Base-by-base conservation (phyloP, 257 asterid species). In the Gentiana straminea region DNA sequence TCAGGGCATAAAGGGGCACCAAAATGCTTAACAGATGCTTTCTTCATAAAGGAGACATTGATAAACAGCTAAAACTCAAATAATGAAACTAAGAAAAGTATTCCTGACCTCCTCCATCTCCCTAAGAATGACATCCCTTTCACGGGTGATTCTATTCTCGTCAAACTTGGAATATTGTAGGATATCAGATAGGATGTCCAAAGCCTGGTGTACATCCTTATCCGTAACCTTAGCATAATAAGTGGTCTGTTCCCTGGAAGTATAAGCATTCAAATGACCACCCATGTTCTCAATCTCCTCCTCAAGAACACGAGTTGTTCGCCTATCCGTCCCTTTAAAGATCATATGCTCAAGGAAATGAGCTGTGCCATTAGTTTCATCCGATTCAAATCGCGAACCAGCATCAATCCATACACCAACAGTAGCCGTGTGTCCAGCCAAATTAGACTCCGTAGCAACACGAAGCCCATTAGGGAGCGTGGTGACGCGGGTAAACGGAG, bases 211-310 rank as follows among this genome's bases (percentile, higher is more conserved):
- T 10, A 88, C 86, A 52, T 88, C 77, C 62, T 60, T 77, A 60
- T 74, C 89, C 74, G 75, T 52, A 55, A 88, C 95, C 59, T 92
- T 92, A 0, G 98, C 98, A 36, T 83, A 85, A 61, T 83, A 92
- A 0, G 95, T 77, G 1, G 98, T 92, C 79, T 92, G 98, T 67
- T 92, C 98, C 56, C 98, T 78, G 33, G 94, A 81, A 51, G 97
- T 92, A 41, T 87, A 91, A 33, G 96, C 98, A 75, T 91, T 87
- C 82, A 84, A 74, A 79, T 87, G 98, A 4, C 95, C 96, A 1
- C 96, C 98, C 84, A 91, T 84, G 67, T 87, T 83, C 84, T 91
- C 98, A 79, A 91, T 81, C 79, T 87, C 95, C 80, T 92, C 95
- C 79, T 92, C 97, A 80, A 92, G 62, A 1, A 63, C 75, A 65